Evolutionary conservation across 352 stramenopile genomes (phyloP).

Genomic region (Phytophthora tentaculata): DNA sequence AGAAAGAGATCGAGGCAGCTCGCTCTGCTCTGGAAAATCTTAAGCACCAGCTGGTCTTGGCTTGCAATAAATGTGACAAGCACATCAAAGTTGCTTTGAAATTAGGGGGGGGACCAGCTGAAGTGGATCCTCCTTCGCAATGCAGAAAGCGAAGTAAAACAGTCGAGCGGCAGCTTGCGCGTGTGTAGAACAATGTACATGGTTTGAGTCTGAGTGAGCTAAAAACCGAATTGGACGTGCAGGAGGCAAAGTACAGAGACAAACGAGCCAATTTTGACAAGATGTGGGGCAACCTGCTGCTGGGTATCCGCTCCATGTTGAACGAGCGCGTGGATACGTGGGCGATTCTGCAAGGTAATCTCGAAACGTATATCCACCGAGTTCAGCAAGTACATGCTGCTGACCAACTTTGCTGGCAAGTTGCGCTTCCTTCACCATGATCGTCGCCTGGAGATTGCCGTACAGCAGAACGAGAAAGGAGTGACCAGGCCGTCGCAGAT

Average conservation of each 20-base stretch:
- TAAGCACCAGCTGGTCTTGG: slow-evolving; percentile 36
- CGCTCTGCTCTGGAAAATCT: slow-evolving; percentile 28
- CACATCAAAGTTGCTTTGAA: not conserved
- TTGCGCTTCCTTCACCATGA: slow-evolving; percentile 82
- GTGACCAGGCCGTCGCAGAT: slow-evolving; percentile 86
- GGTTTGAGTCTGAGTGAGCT: slow-evolving; percentile 48
- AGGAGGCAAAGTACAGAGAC: slow-evolving; percentile 66
- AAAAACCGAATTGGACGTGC: slow-evolving; percentile 72
- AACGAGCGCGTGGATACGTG: slow-evolving; percentile 65
- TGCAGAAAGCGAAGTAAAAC: not conserved
- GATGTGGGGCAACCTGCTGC: slow-evolving; percentile 64
- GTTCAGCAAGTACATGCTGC: slow-evolving; percentile 86
- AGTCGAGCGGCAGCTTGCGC: not conserved
- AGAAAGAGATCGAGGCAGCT: slow-evolving; percentile 19
- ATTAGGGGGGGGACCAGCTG: not conserved
- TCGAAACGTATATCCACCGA: slow-evolving; percentile 74
- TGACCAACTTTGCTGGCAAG: slow-evolving; percentile 88
- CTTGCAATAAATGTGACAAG: not conserved
- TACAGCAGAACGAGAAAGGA: slow-evolving; percentile 80
- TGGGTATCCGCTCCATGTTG: slow-evolving; percentile 71
- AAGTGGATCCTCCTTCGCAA: not conserved
- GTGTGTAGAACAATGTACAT: not conserved
- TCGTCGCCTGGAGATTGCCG: slow-evolving; percentile 76
- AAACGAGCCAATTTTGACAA: slow-evolving; percentile 70
- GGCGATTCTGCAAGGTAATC: slow-evolving; percentile 71